Base-by-base conservation (phyloP, 2,329 filamentous ascomycete species). In the Bipolaris bicolor region DNA sequence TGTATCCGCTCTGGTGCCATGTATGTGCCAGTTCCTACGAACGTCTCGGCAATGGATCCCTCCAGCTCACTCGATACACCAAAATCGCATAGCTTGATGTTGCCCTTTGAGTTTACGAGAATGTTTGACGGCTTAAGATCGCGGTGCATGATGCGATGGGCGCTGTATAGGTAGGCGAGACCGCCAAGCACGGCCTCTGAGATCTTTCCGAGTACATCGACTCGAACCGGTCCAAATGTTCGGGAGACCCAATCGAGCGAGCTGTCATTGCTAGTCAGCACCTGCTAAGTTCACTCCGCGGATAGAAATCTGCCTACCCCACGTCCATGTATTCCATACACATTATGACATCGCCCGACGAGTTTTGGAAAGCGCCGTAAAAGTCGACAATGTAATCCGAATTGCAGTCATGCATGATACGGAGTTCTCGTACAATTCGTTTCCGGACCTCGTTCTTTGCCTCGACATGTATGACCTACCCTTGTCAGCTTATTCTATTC, bases 241-340 rank as follows among this genome's bases (percentile, higher is more conserved):
- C 91, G 92, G 1, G 95, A 97, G 60, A 99, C 92, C 65, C 90
- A 88, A 78, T 99, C 95, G 49, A 99, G 87, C 26, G 95, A 90
- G 49, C 95, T 97, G 75, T 62, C 48, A 43, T 11, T 24, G 11
- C 7, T 29, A 37, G 60, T 71, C 50, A 71, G 68, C 43, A 44
- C 10, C 31, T 54, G 20, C 41, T n/a, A 39, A 6, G 9, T 7
- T 26, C 26, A 24, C 26, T 16, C 29, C 18, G 22, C 55, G 50
- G n/a, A 45, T 36, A 10, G 34, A 53, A 43, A 44, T 41, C 43
- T 7, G 81, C 91, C 78, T 84, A 98, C 95, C 95, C 95, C 75
- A 94, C 92, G 78, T 99, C 95, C 92, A 97, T 97, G 76, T 99
- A 98, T 77, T 99, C 95, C 95, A 99, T 99, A 78, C 95, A 99